Evolutionary conservation across 2,329 filamentous ascomycete species (phyloP), one percentile per base, ranked within the genome.

Genomic region (Colletotrichum agaves): DNA sequence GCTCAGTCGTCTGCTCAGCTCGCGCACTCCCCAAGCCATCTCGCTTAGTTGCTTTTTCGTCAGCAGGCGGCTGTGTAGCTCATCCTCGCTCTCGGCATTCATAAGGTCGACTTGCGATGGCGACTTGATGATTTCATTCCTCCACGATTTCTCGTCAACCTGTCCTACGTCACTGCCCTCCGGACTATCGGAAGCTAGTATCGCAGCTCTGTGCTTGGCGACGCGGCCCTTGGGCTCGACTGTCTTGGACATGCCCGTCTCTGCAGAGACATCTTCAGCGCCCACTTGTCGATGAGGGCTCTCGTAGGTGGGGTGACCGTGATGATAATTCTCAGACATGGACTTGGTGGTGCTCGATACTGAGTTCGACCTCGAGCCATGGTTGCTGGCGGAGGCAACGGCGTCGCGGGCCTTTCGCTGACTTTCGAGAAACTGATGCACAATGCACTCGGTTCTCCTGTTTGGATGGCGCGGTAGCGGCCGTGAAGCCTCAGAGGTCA

Each of bases 41-140:
- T 98, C 96, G 13, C 92, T 94, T 46, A 99, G 85, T 79, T 99
- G 93, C 78, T 93, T 94, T 82, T 98, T 98, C 1, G 94, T 98
- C 72, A 98, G 84, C 56, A 98, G 87, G n/a, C 95, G 87, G 67
- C 86, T 89, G 74, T 87, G 85, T 46, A 85, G 72, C 31, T 75
- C 70, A 31, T 62, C 69, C 8, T 79, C 75, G 27, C 78, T 76
- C 65, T 78, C 69, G 7, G 62, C 21, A n/a, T 69, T 49, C 23
- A 53, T 21, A 11, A 82, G 75, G 65, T 85, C 80, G 43, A 79
- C 69, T 60, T 82, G 79, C 2, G 82, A 81, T 61, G 76, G 76
- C 73, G 76, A 77, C 70, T 79, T 83, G 55, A 77, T 78, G 73
- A 88, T 83, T 62, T 82, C 78, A 8, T 78, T 78, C 47, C 82